phyloP scores from a whole-genome alignment of 2,329 filamentous ascomycete genomes.

The Fusarium dimerum region DNA sequence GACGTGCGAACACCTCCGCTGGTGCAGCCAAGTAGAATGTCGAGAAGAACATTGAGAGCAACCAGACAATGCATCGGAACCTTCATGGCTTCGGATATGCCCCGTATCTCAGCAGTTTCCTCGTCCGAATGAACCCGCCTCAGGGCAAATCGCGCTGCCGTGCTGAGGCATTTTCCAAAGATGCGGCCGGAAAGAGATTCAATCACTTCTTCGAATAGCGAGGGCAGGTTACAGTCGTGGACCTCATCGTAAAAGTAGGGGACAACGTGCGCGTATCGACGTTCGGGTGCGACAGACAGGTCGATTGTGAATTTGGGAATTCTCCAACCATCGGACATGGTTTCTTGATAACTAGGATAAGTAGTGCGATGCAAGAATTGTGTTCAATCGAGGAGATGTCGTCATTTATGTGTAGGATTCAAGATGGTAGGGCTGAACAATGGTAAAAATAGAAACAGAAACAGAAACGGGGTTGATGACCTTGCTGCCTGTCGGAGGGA shows the following conservation, averaged over 20 bases:
- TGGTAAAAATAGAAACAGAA: too few species aligned
- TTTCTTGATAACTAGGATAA: not conserved
- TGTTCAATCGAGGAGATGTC: too few species aligned
- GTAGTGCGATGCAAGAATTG: not conserved
- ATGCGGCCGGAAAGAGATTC: conserved; percentile 14
- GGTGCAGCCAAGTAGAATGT: conserved; percentile 66
- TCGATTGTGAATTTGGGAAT: conserved; percentile 32
- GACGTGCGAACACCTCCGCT: conserved; percentile 41
- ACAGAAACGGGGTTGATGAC: too few species aligned
- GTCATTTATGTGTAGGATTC: too few species aligned
- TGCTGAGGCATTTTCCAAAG: conserved; percentile 29
- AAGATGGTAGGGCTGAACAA: too few species aligned
- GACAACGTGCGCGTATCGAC: conserved; percentile 30
- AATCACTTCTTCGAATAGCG: conserved; percentile 54
- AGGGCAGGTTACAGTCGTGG: conserved; percentile 35
- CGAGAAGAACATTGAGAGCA: conserved; percentile 63
- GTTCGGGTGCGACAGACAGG: conserved; percentile 26
- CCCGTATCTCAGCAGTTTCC: conserved; percentile 62
- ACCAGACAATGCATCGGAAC: conserved; percentile 62
- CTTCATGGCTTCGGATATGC: conserved; percentile 52
- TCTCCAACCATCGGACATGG: not conserved
- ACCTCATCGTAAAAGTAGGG: conserved; percentile 20
- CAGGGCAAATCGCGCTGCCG: conserved; percentile 47
- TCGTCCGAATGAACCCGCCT: conserved; percentile 53
- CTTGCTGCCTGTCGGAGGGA: too few species aligned